A percentile compares a stretch with the other conserved stretches of the same genome.
Conservation (phyloP, 176 grass and related monocot genomes). For the Carex parvula region DNA sequence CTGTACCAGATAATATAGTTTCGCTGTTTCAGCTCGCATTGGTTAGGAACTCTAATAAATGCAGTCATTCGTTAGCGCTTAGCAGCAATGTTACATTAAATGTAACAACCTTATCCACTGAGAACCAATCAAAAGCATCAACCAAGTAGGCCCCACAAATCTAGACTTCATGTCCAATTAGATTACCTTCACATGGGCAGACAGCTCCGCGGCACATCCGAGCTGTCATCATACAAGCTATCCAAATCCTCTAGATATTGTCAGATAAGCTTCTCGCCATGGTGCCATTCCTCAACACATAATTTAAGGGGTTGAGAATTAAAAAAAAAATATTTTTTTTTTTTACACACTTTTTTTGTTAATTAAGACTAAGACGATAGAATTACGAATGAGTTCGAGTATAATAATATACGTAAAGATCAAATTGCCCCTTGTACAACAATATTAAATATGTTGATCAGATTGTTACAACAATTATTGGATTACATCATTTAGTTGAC, state of each 20-base stretch:
- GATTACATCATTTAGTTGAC: not conserved
- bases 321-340: too few species aligned
- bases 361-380: not conserved
- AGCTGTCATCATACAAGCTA: not conserved
- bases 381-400: not conserved
- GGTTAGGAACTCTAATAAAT: not conserved
- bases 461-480: not conserved
- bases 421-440: not conserved
- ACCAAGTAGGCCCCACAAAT: conserved; percentile 8
- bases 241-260: too few species aligned
- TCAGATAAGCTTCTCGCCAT: not conserved
- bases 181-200: conserved; percentile 24
- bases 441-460: not conserved
- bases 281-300: not conserved
- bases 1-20: not conserved
- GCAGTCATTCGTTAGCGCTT: not conserved
- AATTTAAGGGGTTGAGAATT: not conserved
- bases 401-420: not conserved
- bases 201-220: conserved; percentile 10
- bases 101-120: conserved; percentile 17
- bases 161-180: not conserved
- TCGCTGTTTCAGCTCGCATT: too few species aligned
- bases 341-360: not conserved
- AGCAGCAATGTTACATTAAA: too few species aligned
- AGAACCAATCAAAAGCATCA: conserved; percentile 9